phyloP scores from a whole-genome alignment of 495 filamentous ascomycete species.

The Neurospora cerealis region DNA sequence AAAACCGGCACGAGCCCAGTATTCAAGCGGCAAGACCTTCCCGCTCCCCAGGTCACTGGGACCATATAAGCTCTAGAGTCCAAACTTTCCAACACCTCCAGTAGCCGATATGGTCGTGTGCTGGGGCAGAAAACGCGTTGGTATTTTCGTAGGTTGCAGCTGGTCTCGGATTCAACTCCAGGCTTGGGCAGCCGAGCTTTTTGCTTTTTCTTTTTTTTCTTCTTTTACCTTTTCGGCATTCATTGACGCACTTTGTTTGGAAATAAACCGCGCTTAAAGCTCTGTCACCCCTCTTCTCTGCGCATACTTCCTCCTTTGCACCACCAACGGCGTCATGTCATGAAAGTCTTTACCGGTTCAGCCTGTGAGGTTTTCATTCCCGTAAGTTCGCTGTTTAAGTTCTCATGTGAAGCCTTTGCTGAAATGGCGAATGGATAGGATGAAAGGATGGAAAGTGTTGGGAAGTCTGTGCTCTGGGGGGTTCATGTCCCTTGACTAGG shows the following conservation, averaged over 20 bases:
- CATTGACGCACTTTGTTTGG: too few species aligned
- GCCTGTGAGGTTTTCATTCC: neutral
- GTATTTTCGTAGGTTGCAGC: neutral
- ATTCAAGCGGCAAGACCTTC: neutral
- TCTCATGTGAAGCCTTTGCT: neutral
- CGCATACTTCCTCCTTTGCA: neutral
- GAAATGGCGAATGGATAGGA: neutral
- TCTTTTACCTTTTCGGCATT: too few species aligned
- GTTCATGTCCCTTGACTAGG: neutral
- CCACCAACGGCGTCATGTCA: neutral
- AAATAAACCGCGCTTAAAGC: neutral
- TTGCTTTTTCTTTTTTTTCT: neutral
- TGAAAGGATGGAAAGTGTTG: neutral
- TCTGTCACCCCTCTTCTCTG: neutral
- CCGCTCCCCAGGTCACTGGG: neutral
- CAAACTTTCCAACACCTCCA: neutral
- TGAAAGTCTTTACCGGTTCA: neutral
- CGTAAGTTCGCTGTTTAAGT: neutral
- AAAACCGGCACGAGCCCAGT: too few species aligned
- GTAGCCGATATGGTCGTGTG: neutral
- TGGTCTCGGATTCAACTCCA: neutral
- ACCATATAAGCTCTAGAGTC: neutral
- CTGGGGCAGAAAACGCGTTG: neutral
- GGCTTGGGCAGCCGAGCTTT: neutral
- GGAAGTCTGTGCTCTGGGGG: neutral